Base-by-base conservation (phyloP, 2,329 filamentous ascomycete species). In the Ceratocystis destructans region DNA sequence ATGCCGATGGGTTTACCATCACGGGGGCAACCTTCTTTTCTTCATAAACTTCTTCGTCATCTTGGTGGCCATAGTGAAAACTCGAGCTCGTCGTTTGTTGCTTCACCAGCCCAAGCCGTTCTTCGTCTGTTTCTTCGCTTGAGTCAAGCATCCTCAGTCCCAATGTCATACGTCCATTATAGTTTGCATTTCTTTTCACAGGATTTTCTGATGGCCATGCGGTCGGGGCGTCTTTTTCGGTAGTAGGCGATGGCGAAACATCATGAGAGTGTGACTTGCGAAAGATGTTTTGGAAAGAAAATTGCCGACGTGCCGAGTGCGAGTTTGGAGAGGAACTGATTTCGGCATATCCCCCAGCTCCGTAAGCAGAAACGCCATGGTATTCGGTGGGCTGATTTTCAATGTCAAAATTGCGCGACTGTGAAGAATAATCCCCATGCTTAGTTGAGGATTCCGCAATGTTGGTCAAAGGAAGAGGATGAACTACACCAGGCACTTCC, bases 201-300 rank as follows among this genome's bases (percentile, higher is more conserved):
- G 25, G 12, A 55, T 5, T 8, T 37, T 53, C 66, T 1, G 53
- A 28, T 17, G 53, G 22, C 31, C 22, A 28, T 57, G 15, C 31
- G 5, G 20, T 7, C 10, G 53, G 17, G 61, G 8, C 33, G 0
- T 64, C 62, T 25, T 67, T 62, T 70, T 64, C 44, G 73, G 68
- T 72, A 68, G 62, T 70, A 70, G 64, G 62, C 71, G 69, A 70
- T 79, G 79, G 70, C 80, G 77, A 62, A 86, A 82, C 68, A 79
- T 78, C 6, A 7, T 57, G 61, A n/a, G 66, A 25, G 44, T 72
- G 69, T 22, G 72, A 72, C 45, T 73, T 74, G 65, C 73, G 71
- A 75, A 96, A 94, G 64, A 96, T 85, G 70, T 88, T 90, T 70
- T 92, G 87, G 79, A 97, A 97, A 20, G 89, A 95, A 76, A 97